phyloP scores from a whole-genome alignment of 83 land plant species.

The Picea engelmannii region DNA sequence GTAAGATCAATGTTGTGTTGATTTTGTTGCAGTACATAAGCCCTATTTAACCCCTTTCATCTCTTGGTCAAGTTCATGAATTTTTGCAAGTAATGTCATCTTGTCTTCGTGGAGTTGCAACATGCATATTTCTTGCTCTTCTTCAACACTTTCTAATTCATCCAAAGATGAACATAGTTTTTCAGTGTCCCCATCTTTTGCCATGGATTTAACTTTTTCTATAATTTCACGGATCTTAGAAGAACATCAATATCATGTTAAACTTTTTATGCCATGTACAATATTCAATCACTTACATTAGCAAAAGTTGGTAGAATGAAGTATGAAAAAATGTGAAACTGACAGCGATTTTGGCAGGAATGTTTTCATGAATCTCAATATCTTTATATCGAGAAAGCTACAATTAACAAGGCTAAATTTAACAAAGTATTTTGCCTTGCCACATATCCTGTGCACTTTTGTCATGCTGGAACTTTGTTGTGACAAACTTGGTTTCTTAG shows the following conservation, averaged over 20 bases:
- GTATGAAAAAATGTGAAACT: slow-evolving; percentile 1
- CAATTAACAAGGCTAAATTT: not conserved
- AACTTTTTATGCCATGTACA: not conserved
- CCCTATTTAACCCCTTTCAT: slow-evolving; percentile 21
- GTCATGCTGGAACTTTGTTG: slow-evolving; percentile 23
- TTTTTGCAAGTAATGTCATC: slow-evolving; percentile 62
- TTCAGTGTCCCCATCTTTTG: slow-evolving; percentile 70
- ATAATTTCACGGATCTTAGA: slow-evolving; percentile 70
- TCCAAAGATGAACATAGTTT: slow-evolving; percentile 48
- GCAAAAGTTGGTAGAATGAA: not conserved
- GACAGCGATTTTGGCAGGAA: not conserved
- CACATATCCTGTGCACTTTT: slow-evolving; percentile 38
- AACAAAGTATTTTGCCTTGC: slow-evolving; percentile 27
- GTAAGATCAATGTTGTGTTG: too few species aligned
- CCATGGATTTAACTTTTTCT: slow-evolving; percentile 41
- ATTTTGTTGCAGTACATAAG: too few species aligned
- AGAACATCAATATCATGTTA: not conserved
- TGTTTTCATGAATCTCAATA: not conserved
- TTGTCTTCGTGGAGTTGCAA: slow-evolving; percentile 74
- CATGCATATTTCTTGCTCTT: slow-evolving; percentile 65
- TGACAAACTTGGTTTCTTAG: slow-evolving; percentile 28
- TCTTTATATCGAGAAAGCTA: not conserved
- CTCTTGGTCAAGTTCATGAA: slow-evolving; percentile 67
- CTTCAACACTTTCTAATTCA: slow-evolving; percentile 67
- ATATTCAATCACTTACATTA: not conserved